Base-by-base conservation (phyloP, 2,329 filamentous ascomycete genomes). In the Clonostachys rhizophaga region DNA sequence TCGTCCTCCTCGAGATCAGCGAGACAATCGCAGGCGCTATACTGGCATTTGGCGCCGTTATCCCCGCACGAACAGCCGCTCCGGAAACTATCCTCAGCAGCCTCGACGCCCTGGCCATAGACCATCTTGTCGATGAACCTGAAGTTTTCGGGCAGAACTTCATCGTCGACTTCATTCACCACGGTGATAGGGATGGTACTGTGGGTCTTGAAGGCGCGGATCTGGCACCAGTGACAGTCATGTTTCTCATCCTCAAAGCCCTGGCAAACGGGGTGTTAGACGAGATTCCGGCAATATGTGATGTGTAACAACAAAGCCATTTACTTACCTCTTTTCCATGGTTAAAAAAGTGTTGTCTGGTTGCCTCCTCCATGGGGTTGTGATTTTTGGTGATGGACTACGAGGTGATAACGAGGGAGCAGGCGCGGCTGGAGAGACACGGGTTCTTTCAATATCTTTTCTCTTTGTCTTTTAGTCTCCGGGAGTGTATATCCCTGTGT, bases 61-160 rank as follows among this genome's bases (percentile, higher is more conserved):
- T 78, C 67, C 2, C 58, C 63, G 57, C 89, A 95, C 42, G 77
- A 67, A 59, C 89, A 95, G 4, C 89, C 89, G 47, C 74, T 76
- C 52, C 83, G 78, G 47, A 89, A 87, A 30, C 75, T 84, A 43
- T 71, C 68, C 50, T 79, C 78, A 5, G 78, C 78, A 12, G 75
- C 71, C 40, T 76, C 62, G 0, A 92, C 84, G 17, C 80, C 85
- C 1, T 74, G 55, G 4, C 77, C 67, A 2, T 87, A 70, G 5
- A 85, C 68, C 10, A 81, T 83, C 1, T 75, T 64, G 7, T 83
- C 70, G 46, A 91, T 84, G 61, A 91, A 92, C 0, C 72, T 71
- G 55, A 94, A 95, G 37, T 78, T 68, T 0, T 79, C 65, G 0
- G 86, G 83, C 13, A 83, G 68, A n/a, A 55, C 74, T 53, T 56